Evolutionary conservation across 257 asterid genomes (phyloP).

Genomic region (Plantago ovata): DNA sequence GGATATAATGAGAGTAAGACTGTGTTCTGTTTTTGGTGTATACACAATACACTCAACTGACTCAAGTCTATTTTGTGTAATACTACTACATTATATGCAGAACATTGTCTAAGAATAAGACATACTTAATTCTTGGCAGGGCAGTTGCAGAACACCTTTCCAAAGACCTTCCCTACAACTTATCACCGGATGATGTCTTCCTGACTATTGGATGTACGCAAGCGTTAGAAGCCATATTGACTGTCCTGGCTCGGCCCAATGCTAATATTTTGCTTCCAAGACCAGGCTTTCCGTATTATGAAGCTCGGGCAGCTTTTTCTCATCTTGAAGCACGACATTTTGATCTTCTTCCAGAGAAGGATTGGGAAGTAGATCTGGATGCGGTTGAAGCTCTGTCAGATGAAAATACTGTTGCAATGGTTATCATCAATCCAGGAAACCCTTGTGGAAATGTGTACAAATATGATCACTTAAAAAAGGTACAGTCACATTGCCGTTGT

Average conservation of each 20-base stretch:
- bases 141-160: conserved; percentile 84
- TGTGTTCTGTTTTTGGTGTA: too few species aligned
- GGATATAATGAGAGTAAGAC: too few species aligned
- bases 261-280: conserved; percentile 82
- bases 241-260: conserved; percentile 61
- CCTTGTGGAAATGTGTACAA: conserved; percentile 89
- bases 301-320: conserved; percentile 46
- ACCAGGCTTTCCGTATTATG: conserved; percentile 80
- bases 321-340: conserved; percentile 64
- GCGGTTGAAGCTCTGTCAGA: conserved; percentile 65
- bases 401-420: conserved; percentile 80
- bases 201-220: conserved; percentile 67
- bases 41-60: too few species aligned
- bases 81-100: too few species aligned
- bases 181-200: conserved; percentile 67
- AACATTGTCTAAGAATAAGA: too few species aligned
- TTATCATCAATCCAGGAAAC: conserved; percentile 85
- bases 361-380: conserved; percentile 82
- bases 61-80: too few species aligned
- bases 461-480: conserved; percentile 76
- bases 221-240: conserved; percentile 51
- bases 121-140: conserved; percentile 32
- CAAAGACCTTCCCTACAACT: conserved; percentile 58
- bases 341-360: conserved; percentile 66
- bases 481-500: conserved; percentile 12